A percentile compares a stretch with the other conserved stretches of the same genome.
These are phyloP conservation scores for Tolypocladium tropicale DNA, from an alignment of 2,329 filamentous ascomycete genomes.

Conservation along the genomic window DNA sequence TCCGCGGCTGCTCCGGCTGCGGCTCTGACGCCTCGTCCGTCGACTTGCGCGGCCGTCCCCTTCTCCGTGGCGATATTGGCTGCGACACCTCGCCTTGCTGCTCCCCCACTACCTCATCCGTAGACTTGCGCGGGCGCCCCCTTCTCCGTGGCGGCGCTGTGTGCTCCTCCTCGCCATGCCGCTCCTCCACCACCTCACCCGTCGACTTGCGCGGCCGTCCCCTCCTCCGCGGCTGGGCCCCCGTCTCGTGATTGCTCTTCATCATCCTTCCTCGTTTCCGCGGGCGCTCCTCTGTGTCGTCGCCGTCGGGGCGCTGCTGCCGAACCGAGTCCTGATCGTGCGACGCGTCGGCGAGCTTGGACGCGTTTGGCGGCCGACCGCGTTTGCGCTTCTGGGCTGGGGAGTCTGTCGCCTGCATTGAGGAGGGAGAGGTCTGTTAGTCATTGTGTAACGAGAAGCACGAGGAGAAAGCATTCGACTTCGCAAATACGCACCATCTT, in stretches of 20 bases:
- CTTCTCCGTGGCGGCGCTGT: conserved; percentile 13
- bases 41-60: not conserved
- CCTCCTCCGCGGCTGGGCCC: conserved; percentile 14
- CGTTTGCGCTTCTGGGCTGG: conserved; percentile 31
- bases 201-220: not conserved
- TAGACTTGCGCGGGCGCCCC: not conserved
- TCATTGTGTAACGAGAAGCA: not conserved
- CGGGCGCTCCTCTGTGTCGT: conserved; percentile 13
- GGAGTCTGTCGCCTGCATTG: conserved; percentile 13
- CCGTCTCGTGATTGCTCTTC: conserved; percentile 14
- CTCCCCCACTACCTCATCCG: not conserved
- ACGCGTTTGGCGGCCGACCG: conserved; percentile 31
- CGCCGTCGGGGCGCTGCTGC: conserved; percentile 11
- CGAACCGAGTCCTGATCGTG: not conserved
- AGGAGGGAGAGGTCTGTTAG: not conserved
- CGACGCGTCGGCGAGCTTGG: conserved; percentile 14
- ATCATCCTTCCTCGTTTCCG: conserved; percentile 14
- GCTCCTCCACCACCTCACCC: not conserved
- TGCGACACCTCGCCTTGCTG: conserved; percentile 4
- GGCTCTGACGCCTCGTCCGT: conserved; percentile 1
- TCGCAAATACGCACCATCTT: not conserved
- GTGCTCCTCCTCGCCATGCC: too few species aligned
- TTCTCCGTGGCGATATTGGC: not conserved
- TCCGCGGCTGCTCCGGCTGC: conserved; percentile 1
- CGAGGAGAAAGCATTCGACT: not conserved